A percentile compares a stretch with the other conserved stretches of the same genome.
phyloP scores from a whole-genome alignment of 306 rosid genomes.

The Cicer yamashitae region DNA sequence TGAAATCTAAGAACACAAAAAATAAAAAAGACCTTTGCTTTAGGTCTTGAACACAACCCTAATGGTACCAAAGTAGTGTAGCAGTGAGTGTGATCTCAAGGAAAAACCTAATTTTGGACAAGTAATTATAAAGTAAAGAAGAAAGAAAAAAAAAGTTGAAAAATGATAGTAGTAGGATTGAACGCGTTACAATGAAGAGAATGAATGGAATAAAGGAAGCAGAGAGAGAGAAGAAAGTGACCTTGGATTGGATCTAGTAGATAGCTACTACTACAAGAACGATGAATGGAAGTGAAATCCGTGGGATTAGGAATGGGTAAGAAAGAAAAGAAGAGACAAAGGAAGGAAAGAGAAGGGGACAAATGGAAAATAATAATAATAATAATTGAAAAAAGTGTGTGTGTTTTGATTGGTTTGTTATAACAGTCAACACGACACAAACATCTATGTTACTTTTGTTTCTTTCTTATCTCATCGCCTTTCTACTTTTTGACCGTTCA shows the following conservation, averaged over 20 bases:
- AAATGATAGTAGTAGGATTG: background rate
- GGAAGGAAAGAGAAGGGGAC: slow-evolving; percentile 31
- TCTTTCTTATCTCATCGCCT: background rate
- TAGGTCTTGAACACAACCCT: background rate
- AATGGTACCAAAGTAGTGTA: background rate
- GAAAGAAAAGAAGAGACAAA: slow-evolving; percentile 9
- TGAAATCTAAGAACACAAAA: background rate
- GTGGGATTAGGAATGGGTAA: slow-evolving; percentile 12
- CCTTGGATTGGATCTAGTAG: slow-evolving; percentile 20
- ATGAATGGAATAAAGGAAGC: background rate
- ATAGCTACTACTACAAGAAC: background rate
- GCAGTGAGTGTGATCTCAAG: background rate
- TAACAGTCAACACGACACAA: slow-evolving; percentile 59
- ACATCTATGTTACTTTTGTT: slow-evolving; percentile 37
- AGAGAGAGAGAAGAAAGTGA: slow-evolving; percentile 18
- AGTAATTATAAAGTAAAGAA: background rate
- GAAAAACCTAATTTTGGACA: background rate
- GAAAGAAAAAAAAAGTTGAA: background rate
- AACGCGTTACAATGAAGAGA: background rate
- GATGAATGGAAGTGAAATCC: slow-evolving; percentile 23
- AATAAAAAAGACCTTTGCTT: background rate
- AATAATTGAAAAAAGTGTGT: slow-evolving; percentile 28
- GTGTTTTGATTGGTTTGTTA: slow-evolving; percentile 36
- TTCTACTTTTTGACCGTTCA: slow-evolving; percentile 81
- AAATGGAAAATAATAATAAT: slow-evolving; percentile 40